These are phyloP conservation scores for Gilbertella persicaria DNA, from an alignment of 371 early-diverging fungal genomes.

Conservation along the genomic window DNA sequence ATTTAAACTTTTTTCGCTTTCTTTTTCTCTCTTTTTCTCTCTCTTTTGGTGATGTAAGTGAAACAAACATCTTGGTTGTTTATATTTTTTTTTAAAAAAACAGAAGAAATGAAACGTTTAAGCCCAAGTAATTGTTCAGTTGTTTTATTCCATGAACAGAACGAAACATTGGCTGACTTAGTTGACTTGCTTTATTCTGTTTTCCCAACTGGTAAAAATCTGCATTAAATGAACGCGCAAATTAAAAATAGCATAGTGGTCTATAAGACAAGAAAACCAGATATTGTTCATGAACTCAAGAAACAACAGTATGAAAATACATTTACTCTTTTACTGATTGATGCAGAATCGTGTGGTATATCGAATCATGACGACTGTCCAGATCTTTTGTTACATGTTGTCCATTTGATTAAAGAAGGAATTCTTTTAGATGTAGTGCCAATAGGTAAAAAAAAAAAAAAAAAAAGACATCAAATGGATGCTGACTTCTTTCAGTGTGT, in stretches of 20 bases:
- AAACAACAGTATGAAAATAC: constrained; percentile 11
- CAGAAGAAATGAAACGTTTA: constrained; percentile 15
- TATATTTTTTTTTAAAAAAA: not conserved
- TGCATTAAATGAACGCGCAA: not conserved
- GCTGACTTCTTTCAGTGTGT: constrained; percentile 19
- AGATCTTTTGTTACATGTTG: constrained; percentile 17
- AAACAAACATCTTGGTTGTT: not conserved
- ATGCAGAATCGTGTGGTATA: constrained; percentile 17
- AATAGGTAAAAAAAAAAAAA: constrained; percentile 11
- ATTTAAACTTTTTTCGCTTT: too few relatives aligned
- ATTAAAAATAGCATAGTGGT: constrained; percentile 11
- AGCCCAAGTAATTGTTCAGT: constrained; percentile 23
- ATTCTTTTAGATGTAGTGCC: constrained; percentile 17
- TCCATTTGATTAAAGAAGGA: constrained; percentile 11
- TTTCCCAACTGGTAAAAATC: constrained; percentile 15
- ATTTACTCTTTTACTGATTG: constrained; percentile 23
- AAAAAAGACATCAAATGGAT: not conserved
- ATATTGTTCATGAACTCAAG: constrained; percentile 14
- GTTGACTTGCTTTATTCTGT: constrained; percentile 11
- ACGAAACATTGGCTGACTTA: constrained; percentile 4
- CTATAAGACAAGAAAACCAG: constrained; percentile 7
- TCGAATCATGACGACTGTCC: constrained; percentile 17
- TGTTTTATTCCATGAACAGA: constrained; percentile 16
- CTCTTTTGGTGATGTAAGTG: not conserved
- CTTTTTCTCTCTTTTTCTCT: not conserved